Base-by-base conservation (phyloP, 371 early-diverging fungal species). In the Mucor irregularis region DNA sequence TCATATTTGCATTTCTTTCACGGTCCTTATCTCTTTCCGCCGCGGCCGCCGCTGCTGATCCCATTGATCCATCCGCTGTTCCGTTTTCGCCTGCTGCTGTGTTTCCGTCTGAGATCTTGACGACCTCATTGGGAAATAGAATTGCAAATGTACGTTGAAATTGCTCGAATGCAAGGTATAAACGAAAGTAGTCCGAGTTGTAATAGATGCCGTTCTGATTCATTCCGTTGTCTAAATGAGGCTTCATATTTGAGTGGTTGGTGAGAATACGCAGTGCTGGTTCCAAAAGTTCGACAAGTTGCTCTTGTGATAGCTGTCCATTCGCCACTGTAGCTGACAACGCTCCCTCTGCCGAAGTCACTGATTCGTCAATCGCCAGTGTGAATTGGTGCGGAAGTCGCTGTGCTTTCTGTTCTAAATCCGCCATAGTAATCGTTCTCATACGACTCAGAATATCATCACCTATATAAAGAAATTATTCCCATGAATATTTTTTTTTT, bases 151-250 rank as follows among this genome's bases (percentile, higher is more conserved):
- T 51, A 25, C 51, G 62, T 56, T 75, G 76, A 26, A 78, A 78
- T 42, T 78, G 78, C 25, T 78, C 73, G 61, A 78, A 75, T 0
- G 78, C 78, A 14, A 78, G 51, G 30, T 73, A 78, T 0, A 78
- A 57, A 49, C 74, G 57, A 59, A 66, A 78, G 28, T 78, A 78
- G 51, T 78, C 78, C n/a, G 69, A 64, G 28, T 78, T 78, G 70
- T 78, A 78, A 37, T 78, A 71, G 11, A 78, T 78, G 31, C 78
- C 78, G 30, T 78, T 78, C 42, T 78, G 78, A 38, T 78, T 78
- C 78, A 75, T 74, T 26, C 78, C 78, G 28, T 78, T 78, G 17
- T 75, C 75, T 9, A 71, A 48, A 61, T 78, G 78, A 4, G 78
- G 78, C 24, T 78, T 78, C 71, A 73, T 73, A 24, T 75, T 78